Base-by-base conservation (phyloP, 2,329 filamentous ascomycete genomes). In the Phialemonium atrogriseum region DNA sequence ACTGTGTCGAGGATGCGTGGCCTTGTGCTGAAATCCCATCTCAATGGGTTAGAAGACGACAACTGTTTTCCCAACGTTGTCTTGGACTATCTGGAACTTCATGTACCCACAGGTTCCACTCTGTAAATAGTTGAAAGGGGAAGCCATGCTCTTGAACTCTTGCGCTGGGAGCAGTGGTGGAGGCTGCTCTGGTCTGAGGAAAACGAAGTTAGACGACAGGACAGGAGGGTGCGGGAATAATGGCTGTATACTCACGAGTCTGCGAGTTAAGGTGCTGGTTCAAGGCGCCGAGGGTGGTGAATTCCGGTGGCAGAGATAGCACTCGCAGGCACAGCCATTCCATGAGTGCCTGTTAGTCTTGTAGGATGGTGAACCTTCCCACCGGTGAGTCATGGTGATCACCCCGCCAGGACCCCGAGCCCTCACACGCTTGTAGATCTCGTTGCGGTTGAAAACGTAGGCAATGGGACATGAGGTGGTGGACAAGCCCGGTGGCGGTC, bases 381-480 rank as follows among this genome's bases (percentile, higher is more conserved):
- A 69, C 12, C 52, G 60, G n/a, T 68, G 57, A 3, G 63, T 65
- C 35, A 66, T 69, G 5, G 70, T 66, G 32, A 80, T 63, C 18
- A 60, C 4, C 10, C 68, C 62, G 5, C 55, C 24, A 0, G 60
- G 58, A 35, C 80, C 74, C 2, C 58, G 54, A 10, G 45, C 36
- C 3, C 60, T 59, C 7, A 78, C 50, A 9, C 60, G 46, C 0
- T 46, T 38, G 46, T 67, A 66, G 4, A 80, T 56, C 3, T 40
- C 49, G 8, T 71, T 61, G 8, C 68, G 65, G 44, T 69, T 62
- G 2, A 77, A 25, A 3, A 40, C 33, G 0, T 47, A 51, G 0
- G 69, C 67, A 0, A 49, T 48, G 0, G 60, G 60, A 31, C 76
- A 81, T 1, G 57, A 80, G 50, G 39, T 81, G 72, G 45, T 75